A percentile compares a stretch with the other conserved stretches of the same genome.
These are phyloP conservation scores for Priceomyces castillae DNA, from an alignment of 805 yeast genomes.

Conservation along the genomic window DNA sequence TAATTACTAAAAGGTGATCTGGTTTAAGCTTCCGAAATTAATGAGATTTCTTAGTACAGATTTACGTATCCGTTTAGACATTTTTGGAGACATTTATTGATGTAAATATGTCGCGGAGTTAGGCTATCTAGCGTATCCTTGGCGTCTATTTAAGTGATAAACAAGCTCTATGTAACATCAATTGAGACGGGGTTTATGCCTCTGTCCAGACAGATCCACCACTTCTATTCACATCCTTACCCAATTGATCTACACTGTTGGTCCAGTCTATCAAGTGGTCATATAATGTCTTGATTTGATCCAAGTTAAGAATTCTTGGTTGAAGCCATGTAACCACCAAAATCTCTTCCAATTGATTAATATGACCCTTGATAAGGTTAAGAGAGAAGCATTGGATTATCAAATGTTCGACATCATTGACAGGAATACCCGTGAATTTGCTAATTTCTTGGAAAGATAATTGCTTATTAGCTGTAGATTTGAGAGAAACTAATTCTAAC, in stretches of 20 bases:
- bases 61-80: neutral
- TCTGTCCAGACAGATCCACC: conserved; percentile 47
- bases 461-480: conserved; percentile 71
- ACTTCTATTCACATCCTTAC: conserved; percentile 30
- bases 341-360: conserved; percentile 79
- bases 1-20: neutral
- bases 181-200: conserved; percentile 8
- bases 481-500: conserved; percentile 77
- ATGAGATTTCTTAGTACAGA: neutral
- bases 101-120: neutral
- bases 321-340: conserved; percentile 92
- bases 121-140: too few species aligned
- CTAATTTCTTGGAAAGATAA: conserved; percentile 74
- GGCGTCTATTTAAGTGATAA: neutral
- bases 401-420: conserved; percentile 81
- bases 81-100: neutral
- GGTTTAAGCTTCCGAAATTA: neutral
- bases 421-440: conserved; percentile 57
- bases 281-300: conserved; percentile 76
- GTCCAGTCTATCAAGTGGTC: conserved; percentile 78
- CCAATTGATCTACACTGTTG: conserved; percentile 63
- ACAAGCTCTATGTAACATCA: neutral
- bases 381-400: conserved; percentile 88
- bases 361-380: conserved; percentile 80
- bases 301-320: conserved; percentile 84